Base-by-base conservation (phyloP, 768 basidiomycete species). In the Pisolithus albus region DNA sequence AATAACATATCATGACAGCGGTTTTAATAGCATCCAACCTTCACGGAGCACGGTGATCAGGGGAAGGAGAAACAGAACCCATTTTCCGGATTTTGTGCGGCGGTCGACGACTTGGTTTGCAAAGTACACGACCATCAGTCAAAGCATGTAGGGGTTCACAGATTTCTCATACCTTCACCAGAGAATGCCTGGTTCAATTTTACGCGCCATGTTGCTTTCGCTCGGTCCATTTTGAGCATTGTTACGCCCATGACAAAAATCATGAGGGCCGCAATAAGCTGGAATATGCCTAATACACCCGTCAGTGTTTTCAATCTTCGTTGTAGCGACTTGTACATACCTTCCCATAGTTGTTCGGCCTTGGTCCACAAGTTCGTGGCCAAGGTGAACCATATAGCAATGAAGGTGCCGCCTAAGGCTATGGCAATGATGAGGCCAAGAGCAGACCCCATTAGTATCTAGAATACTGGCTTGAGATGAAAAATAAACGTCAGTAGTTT, bases 191-290 rank as follows among this genome's bases (percentile, higher is more conserved):
- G 74, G 51, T 83, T 75, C 45, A 98, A 82, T 73, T 95, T 96
- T 62, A 90, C 70, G 57, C 90, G 81, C 95, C 95, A 99, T 68
- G 90, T 92, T n/a, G 86, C 79, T 65, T 92, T 88, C 10, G 95
- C 87, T 61, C 86, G 77, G 67, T 98, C 94, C 80, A 99, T 84
- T 64, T 90, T 92, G 54, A 99, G 81, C 88, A 98, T 94, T 34
- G 87, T 86, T 37, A 97, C 62, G 3, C 91, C 93, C 92, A 97
- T 95, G 63, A 86, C 74, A 66, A 92, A 90, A 61, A 96, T 93
- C 78, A 96, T 82, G 59, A 91, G 51, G 10, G 82, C 66, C 0
- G 87, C 87, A 49, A 91, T 74, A 51, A 89, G 68, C 56, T 82
- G 71, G 61, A 88, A 90, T 53, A 81, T 75, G 24, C 83, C 86